phyloP scores from a whole-genome alignment of 176 grass and related monocot species.

The Urochloa ruziziensis region DNA sequence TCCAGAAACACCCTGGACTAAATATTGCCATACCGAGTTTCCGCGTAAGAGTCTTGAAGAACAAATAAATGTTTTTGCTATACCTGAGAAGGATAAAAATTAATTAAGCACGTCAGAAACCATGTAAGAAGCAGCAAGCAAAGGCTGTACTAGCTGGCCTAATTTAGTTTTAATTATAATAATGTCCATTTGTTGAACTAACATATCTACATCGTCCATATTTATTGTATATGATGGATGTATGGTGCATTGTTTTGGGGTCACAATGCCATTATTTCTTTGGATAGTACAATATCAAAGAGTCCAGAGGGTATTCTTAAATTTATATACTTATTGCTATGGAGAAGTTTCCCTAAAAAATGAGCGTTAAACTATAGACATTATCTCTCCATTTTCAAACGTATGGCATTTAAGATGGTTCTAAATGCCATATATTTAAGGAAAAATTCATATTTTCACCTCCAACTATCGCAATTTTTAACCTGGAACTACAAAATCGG shows the following conservation, averaged over 20 bases:
- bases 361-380: background rate
- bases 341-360: background rate
- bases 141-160: background rate
- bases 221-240: background rate
- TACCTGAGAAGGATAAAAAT: background rate
- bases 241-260: background rate
- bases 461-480: no score
- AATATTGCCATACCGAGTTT: background rate
- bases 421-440: no score
- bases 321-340: no score
- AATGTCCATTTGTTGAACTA: background rate
- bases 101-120: background rate
- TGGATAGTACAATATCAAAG: background rate
- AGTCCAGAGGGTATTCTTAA: background rate
- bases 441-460: no score
- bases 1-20: slow-evolving; percentile 1
- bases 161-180: background rate
- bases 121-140: background rate
- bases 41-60: background rate
- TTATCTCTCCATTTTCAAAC: no score
- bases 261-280: background rate
- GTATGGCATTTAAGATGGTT: no score
- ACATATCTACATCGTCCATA: background rate
- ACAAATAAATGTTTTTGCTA: background rate
- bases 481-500: no score